phyloP scores from a whole-genome alignment of 805 yeast genomes.

The Ogataea saltuana region DNA sequence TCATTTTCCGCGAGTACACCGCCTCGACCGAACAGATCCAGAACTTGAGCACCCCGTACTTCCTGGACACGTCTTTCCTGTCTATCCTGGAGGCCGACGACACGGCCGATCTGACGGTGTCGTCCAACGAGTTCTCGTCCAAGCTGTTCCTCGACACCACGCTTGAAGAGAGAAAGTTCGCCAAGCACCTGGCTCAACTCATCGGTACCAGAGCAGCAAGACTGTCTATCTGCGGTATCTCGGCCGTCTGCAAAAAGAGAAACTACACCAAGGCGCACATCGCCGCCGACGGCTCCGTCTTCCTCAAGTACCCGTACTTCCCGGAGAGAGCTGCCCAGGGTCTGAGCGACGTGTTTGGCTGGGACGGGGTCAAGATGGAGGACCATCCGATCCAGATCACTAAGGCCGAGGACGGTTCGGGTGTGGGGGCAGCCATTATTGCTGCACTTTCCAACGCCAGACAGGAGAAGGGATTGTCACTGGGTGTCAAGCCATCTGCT shows the following conservation, averaged over 20 bases:
- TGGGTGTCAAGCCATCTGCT: conserved; percentile 44
- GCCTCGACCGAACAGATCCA: conserved; percentile 54
- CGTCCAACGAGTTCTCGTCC: conserved; percentile 62
- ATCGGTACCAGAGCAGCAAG: conserved; percentile 95
- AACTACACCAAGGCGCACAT: conserved; percentile 75
- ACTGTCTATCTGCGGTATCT: conserved; percentile 93
- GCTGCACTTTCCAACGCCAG: conserved; percentile 92
- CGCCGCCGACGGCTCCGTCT: conserved; percentile 98
- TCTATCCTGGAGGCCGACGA: conserved; percentile 89
- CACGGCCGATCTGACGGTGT: conserved; percentile 78
- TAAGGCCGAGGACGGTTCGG: conserved; percentile 97
- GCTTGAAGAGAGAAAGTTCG: conserved; percentile 76
- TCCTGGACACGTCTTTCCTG: conserved; percentile 88
- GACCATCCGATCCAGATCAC: conserved; percentile 82
- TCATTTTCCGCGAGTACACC: conserved; percentile 60
- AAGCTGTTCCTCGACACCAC: conserved; percentile 68
- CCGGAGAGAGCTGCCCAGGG: conserved; percentile 91
- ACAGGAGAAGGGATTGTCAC: conserved; percentile 65
- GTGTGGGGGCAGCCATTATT: conserved; percentile 98
- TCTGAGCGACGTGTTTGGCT: conserved; percentile 86
- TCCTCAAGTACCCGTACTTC: conserved; percentile 91
- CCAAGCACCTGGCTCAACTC: conserved; percentile 80
- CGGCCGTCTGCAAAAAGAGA: conserved; percentile 92
- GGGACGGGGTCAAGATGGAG: conserved; percentile 48
- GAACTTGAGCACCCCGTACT: conserved; percentile 63